Percentiles rank a stretch among this genome's conserved stretches.
phyloP scores from a whole-genome alignment of 2,329 filamentous ascomycete genomes.

The Bretziella fagacearum region DNA sequence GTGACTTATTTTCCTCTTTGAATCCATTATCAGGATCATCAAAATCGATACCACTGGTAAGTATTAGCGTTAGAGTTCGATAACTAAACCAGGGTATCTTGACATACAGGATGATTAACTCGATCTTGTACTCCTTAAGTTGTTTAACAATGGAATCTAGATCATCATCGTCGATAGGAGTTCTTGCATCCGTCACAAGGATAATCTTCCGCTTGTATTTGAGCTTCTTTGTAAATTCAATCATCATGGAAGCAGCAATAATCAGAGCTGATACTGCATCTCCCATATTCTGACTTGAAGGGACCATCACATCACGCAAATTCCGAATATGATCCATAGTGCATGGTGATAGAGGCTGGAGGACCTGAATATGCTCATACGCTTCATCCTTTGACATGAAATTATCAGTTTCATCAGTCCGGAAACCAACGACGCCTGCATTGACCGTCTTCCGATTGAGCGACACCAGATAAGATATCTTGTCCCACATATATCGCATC shows the following conservation, averaged over 20 bases:
- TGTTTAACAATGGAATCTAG: conserved; percentile 53
- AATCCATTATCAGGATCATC: conserved; percentile 79
- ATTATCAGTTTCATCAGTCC: conserved; percentile 63
- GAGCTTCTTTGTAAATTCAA: conserved; percentile 58
- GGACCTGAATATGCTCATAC: conserved; percentile 66
- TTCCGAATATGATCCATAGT: conserved; percentile 51
- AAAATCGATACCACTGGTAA: conserved; percentile 67
- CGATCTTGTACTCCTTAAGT: conserved; percentile 59
- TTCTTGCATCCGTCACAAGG: conserved; percentile 68
- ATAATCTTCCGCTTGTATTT: conserved; percentile 70
- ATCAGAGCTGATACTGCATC: conserved; percentile 82
- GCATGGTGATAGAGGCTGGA: conserved; percentile 48
- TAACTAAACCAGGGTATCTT: neutral
- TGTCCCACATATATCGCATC: conserved; percentile 91
- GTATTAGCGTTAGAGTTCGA: neutral
- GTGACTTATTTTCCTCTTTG: conserved; percentile 75
- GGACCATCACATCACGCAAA: conserved; percentile 45
- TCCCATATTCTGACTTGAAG: conserved; percentile 51
- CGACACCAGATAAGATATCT: conserved; percentile 52
- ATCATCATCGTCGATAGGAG: conserved; percentile 45
- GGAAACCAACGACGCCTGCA: conserved; percentile 65
- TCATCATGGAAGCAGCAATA: conserved; percentile 74
- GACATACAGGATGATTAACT: conserved; percentile 60
- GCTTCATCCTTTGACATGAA: conserved; percentile 48
- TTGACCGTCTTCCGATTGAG: conserved; percentile 50